Evolutionary conservation across 75 land plant species (phyloP).

Genomic region (Picea glauca): DNA sequence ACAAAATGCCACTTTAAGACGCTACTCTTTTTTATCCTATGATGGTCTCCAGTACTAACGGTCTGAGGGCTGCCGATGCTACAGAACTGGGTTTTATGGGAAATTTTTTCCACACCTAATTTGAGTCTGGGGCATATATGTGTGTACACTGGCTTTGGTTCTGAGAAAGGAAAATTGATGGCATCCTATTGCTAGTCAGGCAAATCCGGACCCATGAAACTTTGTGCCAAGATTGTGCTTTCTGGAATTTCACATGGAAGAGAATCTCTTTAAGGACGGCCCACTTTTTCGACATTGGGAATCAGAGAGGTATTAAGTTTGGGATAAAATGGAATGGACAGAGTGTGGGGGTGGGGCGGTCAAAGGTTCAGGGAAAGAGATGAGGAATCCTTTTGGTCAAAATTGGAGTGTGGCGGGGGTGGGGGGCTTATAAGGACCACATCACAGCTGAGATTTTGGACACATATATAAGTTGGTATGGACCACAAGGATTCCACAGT

Average conservation of each 20-base stretch:
- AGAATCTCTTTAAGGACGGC: neutral
- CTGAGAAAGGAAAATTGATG: neutral
- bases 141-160: neutral
- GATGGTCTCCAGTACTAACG: neutral
- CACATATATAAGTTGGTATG: neutral
- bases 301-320: neutral
- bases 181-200: neutral
- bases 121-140: neutral
- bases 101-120: neutral
- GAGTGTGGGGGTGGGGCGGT: neutral
- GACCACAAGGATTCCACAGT: neutral
- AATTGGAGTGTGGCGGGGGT: neutral
- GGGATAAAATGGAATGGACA: neutral
- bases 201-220: neutral
- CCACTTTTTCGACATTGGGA: neutral
- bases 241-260: neutral
- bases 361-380: neutral
- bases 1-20: constrained; percentile 1
- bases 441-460: neutral
- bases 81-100: neutral
- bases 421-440: too few relatives aligned
- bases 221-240: neutral
- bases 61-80: neutral
- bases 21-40: neutral
- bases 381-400: neutral